Evolutionary conservation across 208 protist species (phyloP), one percentile per base, ranked within the genome.

Genomic region (Leishmania gerbilli): DNA sequence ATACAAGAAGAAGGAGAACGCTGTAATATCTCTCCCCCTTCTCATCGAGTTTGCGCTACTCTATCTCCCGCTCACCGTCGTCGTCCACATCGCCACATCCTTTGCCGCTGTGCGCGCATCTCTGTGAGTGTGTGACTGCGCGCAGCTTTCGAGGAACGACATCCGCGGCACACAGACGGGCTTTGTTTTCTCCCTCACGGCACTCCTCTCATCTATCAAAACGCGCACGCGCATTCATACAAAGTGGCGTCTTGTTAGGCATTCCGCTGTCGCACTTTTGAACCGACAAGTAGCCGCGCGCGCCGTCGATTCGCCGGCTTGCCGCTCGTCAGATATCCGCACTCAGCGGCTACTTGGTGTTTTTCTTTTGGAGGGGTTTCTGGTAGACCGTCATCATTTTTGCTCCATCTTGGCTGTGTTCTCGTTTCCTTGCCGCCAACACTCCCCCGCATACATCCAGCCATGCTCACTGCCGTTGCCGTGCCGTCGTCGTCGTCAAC

Each of bases 381-480:
- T 37, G 21, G 69, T 13, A 11, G 69, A 31, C 27, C n/a, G 34
- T 47, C 47, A 37, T 37, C 15, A 9, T 51, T 64, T 34, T 67
- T 67, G 42, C 11, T 42, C 56, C 6, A 19, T 77, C 19, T 74
- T 51, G 15, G 40, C 21, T n/a, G 68, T 72, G 9, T n/a, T 64
- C 34, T 65, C 31, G 34, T 6, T 58, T 79, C 56, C n/a, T 40
- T 17, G 65, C 8, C 51, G 62, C 53, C 76, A 17, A 58, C 53
- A 27, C 58, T 47, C 62, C 51, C 19, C 34, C 31, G 45, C 51
- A 37, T 47, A 62, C 49, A 27, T 47, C 42, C 47, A 64, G 72
- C 13, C 34, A 88, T 90, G 87, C 69, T 80, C 37, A 74, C 76
- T 49, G 67, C 82, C 40, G 85, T 86, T 42, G 77, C 80, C 1